phyloP scores from a whole-genome alignment of 805 yeast species.

The Wickerhamomyces strasburgensis region DNA sequence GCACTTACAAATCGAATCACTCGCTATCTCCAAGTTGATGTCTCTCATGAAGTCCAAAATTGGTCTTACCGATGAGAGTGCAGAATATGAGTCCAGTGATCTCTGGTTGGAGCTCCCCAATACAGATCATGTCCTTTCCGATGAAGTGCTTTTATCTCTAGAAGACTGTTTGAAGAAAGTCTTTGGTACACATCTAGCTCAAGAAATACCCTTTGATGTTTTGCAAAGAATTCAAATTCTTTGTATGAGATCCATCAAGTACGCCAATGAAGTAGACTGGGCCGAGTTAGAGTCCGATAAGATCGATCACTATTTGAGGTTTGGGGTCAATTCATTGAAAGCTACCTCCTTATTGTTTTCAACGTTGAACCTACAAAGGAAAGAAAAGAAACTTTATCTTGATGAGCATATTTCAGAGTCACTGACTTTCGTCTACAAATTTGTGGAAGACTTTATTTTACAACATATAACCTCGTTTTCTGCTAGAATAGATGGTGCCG shows the following conservation, averaged over 20 bases:
- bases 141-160: conserved; percentile 17
- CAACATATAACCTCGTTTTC: conserved; percentile 5
- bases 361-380: conserved; percentile 35
- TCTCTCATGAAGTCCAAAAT: conserved; percentile 11
- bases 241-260: conserved; percentile 25
- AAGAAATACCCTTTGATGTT: conserved; percentile 20
- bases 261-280: conserved; percentile 22
- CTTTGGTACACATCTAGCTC: conserved; percentile 9
- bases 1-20: conserved; percentile 15
- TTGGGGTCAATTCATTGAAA: conserved; percentile 11
- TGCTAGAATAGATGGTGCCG: neutral
- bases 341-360: conserved; percentile 31
- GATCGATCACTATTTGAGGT: conserved; percentile 1
- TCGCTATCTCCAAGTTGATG: conserved; percentile 7
- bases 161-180: conserved; percentile 21
- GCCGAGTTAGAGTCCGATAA: neutral
- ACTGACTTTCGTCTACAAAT: conserved; percentile 33
- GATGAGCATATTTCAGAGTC: conserved; percentile 40
- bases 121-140: conserved; percentile 17
- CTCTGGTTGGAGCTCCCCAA: conserved; percentile 23
- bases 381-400: conserved; percentile 40
- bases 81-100: conserved; percentile 22
- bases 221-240: conserved; percentile 31
- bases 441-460: conserved; percentile 29
- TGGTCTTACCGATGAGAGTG: conserved; percentile 25